Conservation (phyloP, 495 filamentous ascomycete species). For the Xylaria intraflava region DNA sequence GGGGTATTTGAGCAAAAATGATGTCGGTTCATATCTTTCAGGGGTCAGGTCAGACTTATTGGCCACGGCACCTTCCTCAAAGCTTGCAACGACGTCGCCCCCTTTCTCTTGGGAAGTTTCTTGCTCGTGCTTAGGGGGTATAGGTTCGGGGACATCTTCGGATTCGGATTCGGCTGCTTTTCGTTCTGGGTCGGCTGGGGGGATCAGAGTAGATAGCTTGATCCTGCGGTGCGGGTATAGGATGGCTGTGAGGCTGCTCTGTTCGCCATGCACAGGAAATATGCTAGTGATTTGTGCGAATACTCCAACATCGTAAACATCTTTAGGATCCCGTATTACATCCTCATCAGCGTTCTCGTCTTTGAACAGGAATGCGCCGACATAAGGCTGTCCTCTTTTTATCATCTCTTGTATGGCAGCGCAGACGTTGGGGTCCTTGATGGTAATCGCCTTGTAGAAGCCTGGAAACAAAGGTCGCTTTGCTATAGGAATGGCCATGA, state of each 20-base stretch:
- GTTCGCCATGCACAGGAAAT: slow-evolving; percentile 78
- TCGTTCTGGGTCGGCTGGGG: slow-evolving; percentile 44
- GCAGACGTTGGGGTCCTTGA: slow-evolving; percentile 82
- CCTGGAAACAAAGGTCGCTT: slow-evolving; percentile 93
- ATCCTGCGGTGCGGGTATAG: slow-evolving; percentile 95
- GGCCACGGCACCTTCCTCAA: slow-evolving; percentile 69
- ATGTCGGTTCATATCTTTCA: slow-evolving; percentile 74
- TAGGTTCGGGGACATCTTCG: slow-evolving; percentile 51
- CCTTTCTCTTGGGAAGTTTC: slow-evolving; percentile 54
- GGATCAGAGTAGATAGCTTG: slow-evolving; percentile 73
- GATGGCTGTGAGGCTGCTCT: slow-evolving; percentile 75
- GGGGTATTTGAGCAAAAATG: slow-evolving; percentile 82
- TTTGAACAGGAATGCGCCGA: slow-evolving; percentile 94
- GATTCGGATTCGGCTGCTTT: slow-evolving; percentile 33
- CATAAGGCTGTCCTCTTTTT: slow-evolving; percentile 95
- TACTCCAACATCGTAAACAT: slow-evolving; percentile 91
- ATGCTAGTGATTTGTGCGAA: slow-evolving; percentile 97
- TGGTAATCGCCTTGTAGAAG: slow-evolving; percentile 97
- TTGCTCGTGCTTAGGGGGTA: slow-evolving; percentile 41
- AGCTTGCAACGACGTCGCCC: slow-evolving; percentile 94
- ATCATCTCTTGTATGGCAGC: slow-evolving; percentile 92
- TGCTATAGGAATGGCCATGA: slow-evolving; percentile 97
- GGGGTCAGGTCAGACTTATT: slow-evolving; percentile 38
- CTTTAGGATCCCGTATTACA: slow-evolving; percentile 75
- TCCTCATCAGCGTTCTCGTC: slow-evolving; percentile 91